Evolutionary conservation across 2,329 filamentous ascomycete genomes (phyloP), one percentile per base, ranked within the genome.

Genomic region (Fusarium mexicanum): DNA sequence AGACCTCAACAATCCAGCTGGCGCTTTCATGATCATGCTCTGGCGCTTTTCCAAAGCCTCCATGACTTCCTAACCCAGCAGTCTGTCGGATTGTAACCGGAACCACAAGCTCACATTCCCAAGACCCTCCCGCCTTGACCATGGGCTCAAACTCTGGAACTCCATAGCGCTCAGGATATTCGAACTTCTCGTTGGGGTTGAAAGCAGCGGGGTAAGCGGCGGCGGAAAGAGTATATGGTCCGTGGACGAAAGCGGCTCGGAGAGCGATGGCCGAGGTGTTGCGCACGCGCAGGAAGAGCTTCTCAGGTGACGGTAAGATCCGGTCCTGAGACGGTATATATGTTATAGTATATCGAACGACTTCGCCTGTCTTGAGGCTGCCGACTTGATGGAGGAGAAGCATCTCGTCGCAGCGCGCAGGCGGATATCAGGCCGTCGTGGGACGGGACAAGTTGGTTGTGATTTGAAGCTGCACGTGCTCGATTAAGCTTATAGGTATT

Each of bases 141-240:
- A 98, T 96, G 53, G 96, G 96, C 84, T 99, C 96, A 79, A 96
- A 99, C 78, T 97, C 93, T 22, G 96, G 96, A 3, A 92, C 88
- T 53, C 94, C 94, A 84, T 95, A 91, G 60, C 87, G 87, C 60
- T 91, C 89, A 3, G 92, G 88, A 59, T 92, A 87, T 66, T 91
- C 89, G 76, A 93, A 91, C 80, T 94, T 95, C 74, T 88, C 86
- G 83, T 98, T 95, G 5, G 96, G 94, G 78, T 95, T 89, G 85
- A 96, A 98, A 53, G 88, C 90, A 22, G 93, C 88, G 2, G 96
- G 94, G 78, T 97, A 97, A 31, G 95, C 93, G 59, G 95, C 91
- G 55, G 95, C 92, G 78, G 94, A 95, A 43, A 98, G 88, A 2
- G 92, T 97, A 81, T 99, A 99, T 3, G 96, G 96, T 0, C 96